Percentiles rank a stretch among this genome's conserved stretches.
Evolutionary conservation across 768 basidiomycete genomes (phyloP).

Genomic region (Termitomyces sp.): DNA sequence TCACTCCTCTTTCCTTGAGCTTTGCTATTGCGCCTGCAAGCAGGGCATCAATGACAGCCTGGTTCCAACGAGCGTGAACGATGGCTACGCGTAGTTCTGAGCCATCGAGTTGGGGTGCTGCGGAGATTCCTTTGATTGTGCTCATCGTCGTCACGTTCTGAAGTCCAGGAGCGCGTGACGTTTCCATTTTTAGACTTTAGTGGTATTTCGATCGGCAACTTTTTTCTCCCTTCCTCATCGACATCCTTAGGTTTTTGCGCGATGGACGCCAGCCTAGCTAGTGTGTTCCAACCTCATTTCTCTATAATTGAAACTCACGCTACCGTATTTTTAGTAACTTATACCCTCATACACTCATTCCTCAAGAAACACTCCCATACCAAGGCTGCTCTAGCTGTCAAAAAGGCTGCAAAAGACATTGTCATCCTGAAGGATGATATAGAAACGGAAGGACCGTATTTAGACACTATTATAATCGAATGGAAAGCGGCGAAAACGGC

Average conservation of each 20-base stretch:
- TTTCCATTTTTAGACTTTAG: background rate
- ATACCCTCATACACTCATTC: conserved; percentile 73
- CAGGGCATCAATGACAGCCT: conserved; percentile 77
- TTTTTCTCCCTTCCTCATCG: conserved; percentile 5
- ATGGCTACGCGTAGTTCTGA: conserved; percentile 81
- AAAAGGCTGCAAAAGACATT: conserved; percentile 62
- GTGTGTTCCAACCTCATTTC: conserved; percentile 27
- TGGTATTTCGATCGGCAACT: conserved; percentile 1
- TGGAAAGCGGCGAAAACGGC: conserved; percentile 45
- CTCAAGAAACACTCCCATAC: conserved; percentile 57
- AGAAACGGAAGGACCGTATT: conserved; percentile 39
- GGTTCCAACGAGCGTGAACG: conserved; percentile 97
- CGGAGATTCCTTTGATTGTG: conserved; percentile 75
- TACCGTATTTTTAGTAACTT: conserved; percentile 47
- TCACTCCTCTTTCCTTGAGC: conserved; percentile 82
- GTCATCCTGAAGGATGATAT: conserved; percentile 56
- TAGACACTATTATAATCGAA: conserved; percentile 61
- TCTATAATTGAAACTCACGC: background rate
- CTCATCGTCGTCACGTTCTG: conserved; percentile 29
- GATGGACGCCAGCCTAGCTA: conserved; percentile 50
- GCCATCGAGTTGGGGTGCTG: conserved; percentile 69
- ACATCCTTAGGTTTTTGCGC: background rate
- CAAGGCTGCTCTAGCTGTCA: conserved; percentile 70
- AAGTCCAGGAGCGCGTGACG: conserved; percentile 7
- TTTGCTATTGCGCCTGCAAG: conserved; percentile 74